These are phyloP conservation scores for Fusarium irregulare DNA, from an alignment of 2,329 filamentous ascomycete species.

Conservation along the genomic window DNA sequence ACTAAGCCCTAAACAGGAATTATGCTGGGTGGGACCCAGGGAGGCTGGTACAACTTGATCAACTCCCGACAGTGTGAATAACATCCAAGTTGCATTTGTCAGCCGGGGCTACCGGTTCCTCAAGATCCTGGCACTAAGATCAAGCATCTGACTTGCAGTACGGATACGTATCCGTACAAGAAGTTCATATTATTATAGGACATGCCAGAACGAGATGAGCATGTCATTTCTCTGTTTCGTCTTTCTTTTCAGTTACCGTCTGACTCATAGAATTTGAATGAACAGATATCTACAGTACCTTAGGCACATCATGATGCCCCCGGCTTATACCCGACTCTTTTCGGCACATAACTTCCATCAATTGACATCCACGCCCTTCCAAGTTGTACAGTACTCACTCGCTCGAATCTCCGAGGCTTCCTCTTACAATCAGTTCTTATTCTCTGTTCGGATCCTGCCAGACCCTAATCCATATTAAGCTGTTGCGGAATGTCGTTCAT, in stretches of 20 bases:
- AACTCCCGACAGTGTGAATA: constrained; percentile 34
- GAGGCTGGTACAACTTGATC: constrained; percentile 17
- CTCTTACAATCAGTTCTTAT: background rate
- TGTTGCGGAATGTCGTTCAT: background rate
- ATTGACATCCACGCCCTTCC: constrained; percentile 45
- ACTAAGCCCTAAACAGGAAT: constrained; percentile 22
- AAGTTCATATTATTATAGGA: constrained; percentile 10
- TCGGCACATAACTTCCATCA: constrained; percentile 27
- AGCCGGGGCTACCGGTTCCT: constrained; percentile 36
- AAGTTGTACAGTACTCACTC: constrained; percentile 7
- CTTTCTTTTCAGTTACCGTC: constrained; percentile 10
- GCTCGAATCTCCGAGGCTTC: constrained; percentile 18
- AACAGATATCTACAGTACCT: background rate
- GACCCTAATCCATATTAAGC: constrained; percentile 1
- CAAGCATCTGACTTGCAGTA: constrained; percentile 23
- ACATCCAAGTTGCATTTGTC: constrained; percentile 42
- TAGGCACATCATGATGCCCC: background rate
- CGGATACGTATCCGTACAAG: constrained; percentile 17
- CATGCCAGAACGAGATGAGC: constrained; percentile 29
- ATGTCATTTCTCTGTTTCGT: background rate
- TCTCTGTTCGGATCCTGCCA: background rate
- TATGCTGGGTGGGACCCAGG: constrained; percentile 19
- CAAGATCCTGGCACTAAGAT: constrained; percentile 17
- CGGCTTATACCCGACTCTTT: constrained; percentile 17
- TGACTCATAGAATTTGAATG: constrained; percentile 12